Evolutionary conservation across 805 yeast genomes (phyloP).

Genomic region (Metschnikowia koreensis): DNA sequence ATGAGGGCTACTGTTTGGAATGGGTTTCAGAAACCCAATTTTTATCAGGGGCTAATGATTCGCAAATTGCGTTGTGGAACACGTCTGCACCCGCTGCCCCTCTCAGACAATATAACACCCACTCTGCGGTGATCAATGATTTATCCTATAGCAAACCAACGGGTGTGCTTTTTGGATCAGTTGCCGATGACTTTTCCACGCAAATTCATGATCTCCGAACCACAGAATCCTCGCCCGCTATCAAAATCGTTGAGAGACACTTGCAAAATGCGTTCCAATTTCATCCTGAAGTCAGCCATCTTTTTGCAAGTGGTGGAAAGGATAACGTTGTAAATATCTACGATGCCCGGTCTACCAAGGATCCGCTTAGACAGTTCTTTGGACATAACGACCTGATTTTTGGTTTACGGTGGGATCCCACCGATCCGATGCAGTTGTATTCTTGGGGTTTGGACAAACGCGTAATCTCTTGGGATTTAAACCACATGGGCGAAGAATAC

Average conservation of each 20-base stretch:
- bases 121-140: constrained; percentile 63
- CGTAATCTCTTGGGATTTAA: constrained; percentile 73
- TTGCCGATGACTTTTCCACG: constrained; percentile 62
- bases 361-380: constrained; percentile 60
- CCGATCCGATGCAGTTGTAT: constrained; percentile 51
- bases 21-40: constrained; percentile 56
- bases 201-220: constrained; percentile 60
- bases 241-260: constrained; percentile 46
- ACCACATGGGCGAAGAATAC: constrained; percentile 54
- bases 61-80: constrained; percentile 72
- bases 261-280: constrained; percentile 70
- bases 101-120: constrained; percentile 46
- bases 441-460: constrained; percentile 66
- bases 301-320: constrained; percentile 75
- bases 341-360: constrained; percentile 64
- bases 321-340: constrained; percentile 72
- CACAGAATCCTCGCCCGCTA: constrained; percentile 35
- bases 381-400: constrained; percentile 55
- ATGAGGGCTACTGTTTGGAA: constrained; percentile 69
- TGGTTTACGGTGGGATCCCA: constrained; percentile 48
- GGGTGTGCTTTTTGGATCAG: constrained; percentile 60
- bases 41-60: constrained; percentile 65
- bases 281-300: constrained; percentile 51
- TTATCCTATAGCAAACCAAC: constrained; percentile 52
- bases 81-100: constrained; percentile 45